Evolutionary conservation across 2,329 filamentous ascomycete species (phyloP).

Genomic region (Scedosporium aurantiacum): DNA sequence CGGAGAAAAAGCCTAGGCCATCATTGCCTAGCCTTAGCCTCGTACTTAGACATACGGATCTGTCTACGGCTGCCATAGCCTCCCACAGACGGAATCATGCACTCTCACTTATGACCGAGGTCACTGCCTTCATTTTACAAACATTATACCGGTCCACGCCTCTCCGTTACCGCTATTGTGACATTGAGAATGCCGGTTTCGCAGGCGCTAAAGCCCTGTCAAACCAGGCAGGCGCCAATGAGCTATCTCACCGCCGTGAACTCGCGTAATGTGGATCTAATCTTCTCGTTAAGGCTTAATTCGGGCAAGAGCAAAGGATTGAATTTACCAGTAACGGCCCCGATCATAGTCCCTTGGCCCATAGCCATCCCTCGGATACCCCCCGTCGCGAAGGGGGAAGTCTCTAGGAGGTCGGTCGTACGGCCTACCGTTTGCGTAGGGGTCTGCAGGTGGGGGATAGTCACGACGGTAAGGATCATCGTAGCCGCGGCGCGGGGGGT

Average conservation of each 20-base stretch:
- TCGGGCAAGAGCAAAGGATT: neutral
- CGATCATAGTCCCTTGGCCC: slow-evolving; percentile 36
- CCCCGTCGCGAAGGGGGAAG: slow-evolving; percentile 37
- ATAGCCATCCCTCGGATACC: slow-evolving; percentile 35
- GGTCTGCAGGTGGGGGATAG: slow-evolving; percentile 51
- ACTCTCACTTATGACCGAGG: no score
- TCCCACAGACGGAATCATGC: no score
- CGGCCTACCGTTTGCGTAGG: slow-evolving; percentile 45
- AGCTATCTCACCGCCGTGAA: neutral
- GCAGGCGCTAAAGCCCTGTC: neutral
- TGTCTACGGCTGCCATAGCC: no score
- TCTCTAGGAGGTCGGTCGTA: slow-evolving; percentile 46
- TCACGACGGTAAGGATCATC: slow-evolving; percentile 69
- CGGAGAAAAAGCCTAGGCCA: no score
- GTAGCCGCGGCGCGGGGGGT: slow-evolving; percentile 56
- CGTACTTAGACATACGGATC: no score
- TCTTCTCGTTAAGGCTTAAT: neutral
- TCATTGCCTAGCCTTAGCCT: no score
- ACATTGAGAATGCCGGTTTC: neutral
- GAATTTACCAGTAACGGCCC: slow-evolving; percentile 35
- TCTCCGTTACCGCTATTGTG: no score
- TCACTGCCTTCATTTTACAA: no score
- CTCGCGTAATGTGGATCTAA: neutral
- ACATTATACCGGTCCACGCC: no score
- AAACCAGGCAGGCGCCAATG: no score